Percentiles rank a stretch among this genome's conserved stretches.
Conservation (phyloP, 2,329 filamentous ascomycete genomes). For the Claviceps fusiformis region DNA sequence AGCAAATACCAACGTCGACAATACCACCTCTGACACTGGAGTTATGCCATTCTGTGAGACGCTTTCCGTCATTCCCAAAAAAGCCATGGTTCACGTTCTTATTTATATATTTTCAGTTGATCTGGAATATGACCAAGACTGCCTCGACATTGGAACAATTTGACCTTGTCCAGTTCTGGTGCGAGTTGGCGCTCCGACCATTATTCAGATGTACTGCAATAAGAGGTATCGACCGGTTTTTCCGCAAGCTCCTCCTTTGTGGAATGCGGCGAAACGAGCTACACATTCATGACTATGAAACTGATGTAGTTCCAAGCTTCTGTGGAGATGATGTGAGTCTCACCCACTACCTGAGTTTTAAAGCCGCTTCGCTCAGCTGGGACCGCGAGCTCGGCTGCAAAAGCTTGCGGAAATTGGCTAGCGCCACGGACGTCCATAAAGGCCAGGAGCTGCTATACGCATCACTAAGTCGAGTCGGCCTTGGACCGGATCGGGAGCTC, state of each 20-base stretch:
- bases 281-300: slow-evolving; percentile 26
- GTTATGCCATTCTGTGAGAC: slow-evolving; percentile 52
- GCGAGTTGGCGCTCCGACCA: slow-evolving; percentile 49
- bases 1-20: slow-evolving; percentile 25
- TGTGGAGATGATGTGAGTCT: slow-evolving; percentile 45
- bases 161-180: slow-evolving; percentile 53
- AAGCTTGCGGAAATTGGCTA: slow-evolving; percentile 44
- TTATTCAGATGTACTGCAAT: slow-evolving; percentile 54
- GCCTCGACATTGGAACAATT: slow-evolving; percentile 39
- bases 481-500: slow-evolving; percentile 45
- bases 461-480: slow-evolving; percentile 65
- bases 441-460: slow-evolving; percentile 56
- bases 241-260: slow-evolving; percentile 61
- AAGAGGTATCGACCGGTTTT: slow-evolving; percentile 52
- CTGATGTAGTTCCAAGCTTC: slow-evolving; percentile 39
- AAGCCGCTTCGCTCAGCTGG: slow-evolving; percentile 46
- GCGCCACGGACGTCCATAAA: slow-evolving; percentile 30
- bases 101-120: slow-evolving; percentile 35
- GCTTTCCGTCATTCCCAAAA: too few species aligned
- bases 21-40: slow-evolving; percentile 49
- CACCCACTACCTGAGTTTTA: slow-evolving; percentile 65
- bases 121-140: slow-evolving; percentile 69
- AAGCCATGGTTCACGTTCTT: not conserved
- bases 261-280: slow-evolving; percentile 36
- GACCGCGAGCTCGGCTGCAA: slow-evolving; percentile 46